Evolutionary conservation across 1,139 yeast genomes (phyloP).

Genomic region (Debaryomyces coudertii): DNA sequence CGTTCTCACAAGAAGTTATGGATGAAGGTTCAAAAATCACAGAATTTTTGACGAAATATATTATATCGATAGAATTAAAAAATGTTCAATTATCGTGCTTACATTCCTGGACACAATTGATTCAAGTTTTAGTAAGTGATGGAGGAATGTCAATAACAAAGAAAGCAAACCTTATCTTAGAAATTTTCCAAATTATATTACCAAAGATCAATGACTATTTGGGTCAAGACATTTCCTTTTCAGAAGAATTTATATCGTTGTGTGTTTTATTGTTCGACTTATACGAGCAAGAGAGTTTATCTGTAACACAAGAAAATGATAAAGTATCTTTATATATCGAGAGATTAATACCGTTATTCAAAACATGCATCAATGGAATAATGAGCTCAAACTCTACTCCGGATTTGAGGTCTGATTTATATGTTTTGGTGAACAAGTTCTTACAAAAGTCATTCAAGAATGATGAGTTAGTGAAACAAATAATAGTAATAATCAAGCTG

Average conservation of each 20-base stretch:
- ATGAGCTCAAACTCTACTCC: constrained; percentile 70
- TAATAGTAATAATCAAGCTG: constrained; percentile 55
- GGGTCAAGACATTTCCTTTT: constrained; percentile 64
- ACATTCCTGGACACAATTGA: constrained; percentile 81
- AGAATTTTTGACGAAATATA: constrained; percentile 44
- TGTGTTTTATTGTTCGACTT: constrained; percentile 71
- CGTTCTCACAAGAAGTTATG: constrained; percentile 31
- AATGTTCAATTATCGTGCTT: constrained; percentile 61
- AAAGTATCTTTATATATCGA: constrained; percentile 30
- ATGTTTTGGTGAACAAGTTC: constrained; percentile 70
- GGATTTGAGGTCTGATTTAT: constrained; percentile 73
- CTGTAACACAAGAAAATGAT: constrained; percentile 34
- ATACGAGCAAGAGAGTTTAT: constrained; percentile 50
- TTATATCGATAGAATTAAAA: constrained; percentile 50
- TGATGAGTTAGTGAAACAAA: constrained; percentile 44
- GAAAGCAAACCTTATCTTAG: constrained; percentile 67
- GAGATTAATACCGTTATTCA: constrained; percentile 69
- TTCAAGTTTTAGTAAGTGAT: constrained; percentile 72
- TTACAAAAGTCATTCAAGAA: constrained; percentile 53
- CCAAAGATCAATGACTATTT: constrained; percentile 80
- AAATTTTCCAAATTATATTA: constrained; percentile 71
- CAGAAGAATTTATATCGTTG: constrained; percentile 77
- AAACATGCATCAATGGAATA: constrained; percentile 74
- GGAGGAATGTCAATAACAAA: constrained; percentile 29
- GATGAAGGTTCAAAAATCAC: constrained; percentile 32